Evolutionary conservation across 2,329 filamentous ascomycete species (phyloP).

Genomic region (Lachnellula arida): DNA sequence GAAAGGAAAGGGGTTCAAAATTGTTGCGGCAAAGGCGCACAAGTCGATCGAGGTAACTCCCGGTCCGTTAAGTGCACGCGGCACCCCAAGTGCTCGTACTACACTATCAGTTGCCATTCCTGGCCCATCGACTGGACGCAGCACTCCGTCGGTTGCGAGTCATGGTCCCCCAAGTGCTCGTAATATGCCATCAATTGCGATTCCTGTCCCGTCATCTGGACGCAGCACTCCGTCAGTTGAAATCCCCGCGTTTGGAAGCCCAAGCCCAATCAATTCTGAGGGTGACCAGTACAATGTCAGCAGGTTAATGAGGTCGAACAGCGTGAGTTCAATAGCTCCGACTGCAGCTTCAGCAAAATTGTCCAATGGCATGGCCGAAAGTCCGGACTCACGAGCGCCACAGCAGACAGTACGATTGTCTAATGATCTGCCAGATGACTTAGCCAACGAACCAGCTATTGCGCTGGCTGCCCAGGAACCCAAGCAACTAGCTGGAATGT

Average conservation of each 20-base stretch:
- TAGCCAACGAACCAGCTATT: neutral
- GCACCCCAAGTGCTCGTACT: neutral
- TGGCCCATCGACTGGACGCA: slow-evolving; percentile 7
- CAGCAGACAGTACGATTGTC: neutral
- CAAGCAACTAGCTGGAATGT: neutral
- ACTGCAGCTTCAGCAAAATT: neutral
- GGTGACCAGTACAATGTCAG: neutral
- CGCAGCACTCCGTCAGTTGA: neutral
- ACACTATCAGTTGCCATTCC: neutral
- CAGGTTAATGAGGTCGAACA: neutral
- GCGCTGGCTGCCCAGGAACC: neutral
- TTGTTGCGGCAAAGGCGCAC: slow-evolving; percentile 19
- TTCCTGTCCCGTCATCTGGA: too few relatives aligned
- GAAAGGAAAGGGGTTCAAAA: slow-evolving; percentile 28
- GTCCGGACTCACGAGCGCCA: neutral
- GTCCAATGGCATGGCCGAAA: neutral
- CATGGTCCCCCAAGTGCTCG: neutral
- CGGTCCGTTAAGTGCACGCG: slow-evolving; percentile 1
- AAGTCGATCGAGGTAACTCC: neutral
- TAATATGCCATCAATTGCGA: neutral
- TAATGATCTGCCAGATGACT: neutral
- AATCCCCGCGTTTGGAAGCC: neutral
- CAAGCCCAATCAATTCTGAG: neutral
- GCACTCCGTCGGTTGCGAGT: slow-evolving; percentile 7
- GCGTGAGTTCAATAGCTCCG: neutral